A percentile compares a stretch with the other conserved stretches of the same genome.
Evolutionary conservation across 352 stramenopile species (phyloP).

Genomic region (Blastocystis sp.): DNA sequence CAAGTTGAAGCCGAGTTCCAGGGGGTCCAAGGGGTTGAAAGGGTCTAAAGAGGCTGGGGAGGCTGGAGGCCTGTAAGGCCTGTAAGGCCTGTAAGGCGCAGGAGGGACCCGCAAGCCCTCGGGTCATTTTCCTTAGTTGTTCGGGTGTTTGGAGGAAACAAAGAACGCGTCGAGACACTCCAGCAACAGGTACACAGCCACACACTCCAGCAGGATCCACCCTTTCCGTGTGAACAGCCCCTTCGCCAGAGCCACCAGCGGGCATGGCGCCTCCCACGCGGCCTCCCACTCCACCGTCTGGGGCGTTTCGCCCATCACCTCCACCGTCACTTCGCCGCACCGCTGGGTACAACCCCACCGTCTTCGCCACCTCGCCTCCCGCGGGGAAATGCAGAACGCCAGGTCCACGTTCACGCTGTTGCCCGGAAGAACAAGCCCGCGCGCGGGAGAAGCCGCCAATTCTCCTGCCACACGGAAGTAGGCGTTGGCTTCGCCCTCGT

Average conservation of each 20-base stretch:
- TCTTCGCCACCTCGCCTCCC: neutral
- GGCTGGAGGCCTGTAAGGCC: neutral
- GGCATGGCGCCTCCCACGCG: neutral
- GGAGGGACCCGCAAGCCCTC: too few relatives aligned
- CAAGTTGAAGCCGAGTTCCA: neutral
- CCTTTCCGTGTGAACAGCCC: neutral
- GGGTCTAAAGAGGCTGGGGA: neutral
- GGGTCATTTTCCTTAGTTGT: neutral
- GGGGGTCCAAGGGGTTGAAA: neutral
- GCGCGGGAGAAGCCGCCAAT: neutral
- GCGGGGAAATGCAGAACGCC: neutral
- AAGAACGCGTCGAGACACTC: constrained; percentile 3
- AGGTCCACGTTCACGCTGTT: neutral
- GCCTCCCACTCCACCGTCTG: neutral
- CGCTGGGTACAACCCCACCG: too few relatives aligned
- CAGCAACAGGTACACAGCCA: neutral
- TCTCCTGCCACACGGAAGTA: constrained; percentile 40
- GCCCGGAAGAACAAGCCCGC: neutral
- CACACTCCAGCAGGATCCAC: neutral
- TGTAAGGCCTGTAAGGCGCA: neutral
- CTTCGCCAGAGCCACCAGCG: neutral
- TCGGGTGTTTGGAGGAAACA: constrained; percentile 50
- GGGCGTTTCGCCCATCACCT: neutral
- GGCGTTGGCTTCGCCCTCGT: neutral
- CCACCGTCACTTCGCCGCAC: neutral